Evolutionary conservation across 1,284 basidiomycete genomes (phyloP).

Genomic region (Earliella scabrosa): DNA sequence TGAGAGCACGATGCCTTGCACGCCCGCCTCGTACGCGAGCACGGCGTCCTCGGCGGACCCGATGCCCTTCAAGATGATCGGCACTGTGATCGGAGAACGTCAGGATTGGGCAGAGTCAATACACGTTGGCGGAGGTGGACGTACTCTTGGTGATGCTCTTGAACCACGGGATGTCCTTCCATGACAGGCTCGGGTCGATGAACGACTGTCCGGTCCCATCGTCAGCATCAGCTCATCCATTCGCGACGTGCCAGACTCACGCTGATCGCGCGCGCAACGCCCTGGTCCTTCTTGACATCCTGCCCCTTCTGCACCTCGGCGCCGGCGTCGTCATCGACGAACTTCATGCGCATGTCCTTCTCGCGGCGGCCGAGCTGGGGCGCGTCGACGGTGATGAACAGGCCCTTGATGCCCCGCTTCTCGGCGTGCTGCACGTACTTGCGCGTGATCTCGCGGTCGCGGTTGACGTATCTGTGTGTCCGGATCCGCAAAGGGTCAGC

Average conservation of each 20-base stretch:
- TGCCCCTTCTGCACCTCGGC: constrained; percentile 44
- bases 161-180: constrained; percentile 91
- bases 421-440: constrained; percentile 87
- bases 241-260: neutral
- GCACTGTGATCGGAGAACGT: constrained; percentile 57
- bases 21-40: constrained; percentile 81
- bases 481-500: neutral
- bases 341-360: constrained; percentile 96
- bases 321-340: constrained; percentile 49
- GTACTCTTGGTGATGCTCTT: constrained; percentile 85
- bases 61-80: constrained; percentile 93
- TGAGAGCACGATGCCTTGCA: constrained; percentile 84
- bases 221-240: neutral
- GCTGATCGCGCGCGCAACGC: constrained; percentile 28
- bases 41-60: constrained; percentile 78
- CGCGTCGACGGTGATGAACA: constrained; percentile 95
- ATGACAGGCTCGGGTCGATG: constrained; percentile 89
- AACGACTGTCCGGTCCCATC: constrained; percentile 66
- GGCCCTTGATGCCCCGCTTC: constrained; percentile 79
- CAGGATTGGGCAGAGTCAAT: neutral
- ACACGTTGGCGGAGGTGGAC: constrained; percentile 14
- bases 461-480: constrained; percentile 75
- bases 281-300: constrained; percentile 49
- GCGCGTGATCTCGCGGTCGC: constrained; percentile 81
- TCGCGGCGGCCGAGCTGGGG: constrained; percentile 91